Percentiles rank a stretch among this genome's conserved stretches.
Evolutionary conservation across 768 basidiomycete species (phyloP).

Genomic region (Multifurca ochricompacta): DNA sequence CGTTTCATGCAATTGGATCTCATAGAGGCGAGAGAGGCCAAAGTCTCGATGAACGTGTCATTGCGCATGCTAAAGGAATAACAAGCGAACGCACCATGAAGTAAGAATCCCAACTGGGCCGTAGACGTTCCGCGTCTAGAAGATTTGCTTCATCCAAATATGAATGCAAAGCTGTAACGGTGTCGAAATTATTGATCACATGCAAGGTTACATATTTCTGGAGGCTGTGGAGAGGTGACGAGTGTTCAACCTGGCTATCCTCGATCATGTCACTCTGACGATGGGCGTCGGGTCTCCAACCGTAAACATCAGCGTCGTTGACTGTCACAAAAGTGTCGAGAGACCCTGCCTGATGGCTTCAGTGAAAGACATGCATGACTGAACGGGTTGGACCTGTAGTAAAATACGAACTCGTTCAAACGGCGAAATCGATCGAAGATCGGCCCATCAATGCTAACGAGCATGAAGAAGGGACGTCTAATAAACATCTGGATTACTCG

Average conservation of each 20-base stretch:
- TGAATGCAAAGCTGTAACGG: constrained; percentile 43
- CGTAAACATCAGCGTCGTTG: constrained; percentile 65
- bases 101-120: constrained; percentile 93
- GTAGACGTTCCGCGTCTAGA: constrained; percentile 60
- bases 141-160: constrained; percentile 67
- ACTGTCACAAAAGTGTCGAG: constrained; percentile 69
- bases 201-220: constrained; percentile 52
- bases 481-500: constrained; percentile 58
- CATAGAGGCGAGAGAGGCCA: constrained; percentile 83
- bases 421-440: constrained; percentile 60
- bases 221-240: constrained; percentile 23
- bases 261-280: neutral
- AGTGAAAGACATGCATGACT: constrained; percentile 9
- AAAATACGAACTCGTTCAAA: constrained; percentile 35
- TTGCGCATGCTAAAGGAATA: neutral
- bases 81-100: constrained; percentile 67
- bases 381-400: neutral
- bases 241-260: neutral
- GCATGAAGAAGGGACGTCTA: constrained; percentile 85
- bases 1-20: constrained; percentile 97
- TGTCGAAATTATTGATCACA: constrained; percentile 56
- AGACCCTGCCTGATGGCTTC: constrained; percentile 25
- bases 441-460: constrained; percentile 80
- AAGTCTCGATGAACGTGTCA: constrained; percentile 42
- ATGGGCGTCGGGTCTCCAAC: constrained; percentile 24